Conservation (phyloP, 2,329 filamentous ascomycete genomes). For the Colletotrichum aenigma region DNA sequence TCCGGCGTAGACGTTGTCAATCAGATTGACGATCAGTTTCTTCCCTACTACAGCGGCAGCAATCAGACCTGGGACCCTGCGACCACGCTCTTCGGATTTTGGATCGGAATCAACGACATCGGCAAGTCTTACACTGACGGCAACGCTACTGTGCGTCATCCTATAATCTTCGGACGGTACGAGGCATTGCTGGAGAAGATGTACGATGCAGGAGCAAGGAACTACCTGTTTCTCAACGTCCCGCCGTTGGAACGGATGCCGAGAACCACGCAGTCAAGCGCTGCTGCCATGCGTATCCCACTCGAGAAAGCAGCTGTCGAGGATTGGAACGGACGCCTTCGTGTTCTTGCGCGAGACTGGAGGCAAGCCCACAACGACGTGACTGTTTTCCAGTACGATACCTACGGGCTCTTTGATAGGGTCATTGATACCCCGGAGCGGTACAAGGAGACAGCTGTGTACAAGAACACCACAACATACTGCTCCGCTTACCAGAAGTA, state of each 20-base stretch:
- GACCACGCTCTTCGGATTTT: slow-evolving; percentile 51
- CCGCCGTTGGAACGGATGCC: slow-evolving; percentile 44
- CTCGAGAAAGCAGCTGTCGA: neutral
- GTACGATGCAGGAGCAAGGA: slow-evolving; percentile 54
- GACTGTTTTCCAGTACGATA: neutral
- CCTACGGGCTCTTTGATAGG: neutral
- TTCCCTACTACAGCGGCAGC: slow-evolving; percentile 9
- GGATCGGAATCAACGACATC: slow-evolving; percentile 64
- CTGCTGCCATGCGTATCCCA: neutral
- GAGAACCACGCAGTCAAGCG: neutral
- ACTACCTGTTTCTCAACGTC: slow-evolving; percentile 56
- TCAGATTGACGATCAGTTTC: slow-evolving; percentile 51
- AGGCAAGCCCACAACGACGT: neutral
- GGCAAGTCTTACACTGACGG: slow-evolving; percentile 35
- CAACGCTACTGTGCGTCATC: neutral
- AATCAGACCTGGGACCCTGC: slow-evolving; percentile 37
- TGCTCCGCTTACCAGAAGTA: neutral
- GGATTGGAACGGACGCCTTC: neutral
- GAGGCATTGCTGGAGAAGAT: slow-evolving; percentile 34
- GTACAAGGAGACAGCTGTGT: neutral
- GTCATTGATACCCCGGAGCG: neutral
- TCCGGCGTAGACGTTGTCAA: slow-evolving; percentile 54
- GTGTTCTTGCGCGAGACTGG: neutral
- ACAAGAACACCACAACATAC: neutral
- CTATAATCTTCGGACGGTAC: neutral